Evolutionary conservation across 176 grass and related monocot species (phyloP).

Genomic region (Neostapfia colusana): DNA sequence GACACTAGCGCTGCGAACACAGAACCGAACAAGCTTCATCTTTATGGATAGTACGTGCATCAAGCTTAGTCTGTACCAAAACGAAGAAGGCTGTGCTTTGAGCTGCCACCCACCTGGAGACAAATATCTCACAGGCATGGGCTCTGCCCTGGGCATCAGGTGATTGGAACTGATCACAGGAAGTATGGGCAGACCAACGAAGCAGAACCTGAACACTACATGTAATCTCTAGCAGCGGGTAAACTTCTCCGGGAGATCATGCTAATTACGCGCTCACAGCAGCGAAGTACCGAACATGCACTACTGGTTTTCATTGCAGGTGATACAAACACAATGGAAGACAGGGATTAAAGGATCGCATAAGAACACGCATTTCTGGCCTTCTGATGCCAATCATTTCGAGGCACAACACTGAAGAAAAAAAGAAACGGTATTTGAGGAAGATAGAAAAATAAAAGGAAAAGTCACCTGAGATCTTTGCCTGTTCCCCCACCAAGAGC

Average conservation of each 20-base stretch:
- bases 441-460: neutral
- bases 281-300: slow-evolving; percentile 30
- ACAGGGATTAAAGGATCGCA: neutral
- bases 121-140: slow-evolving; percentile 28
- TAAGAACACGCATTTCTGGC: neutral
- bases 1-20: slow-evolving; percentile 30
- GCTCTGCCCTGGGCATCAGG: slow-evolving; percentile 4
- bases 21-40: slow-evolving; percentile 34
- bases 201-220: slow-evolving; percentile 17
- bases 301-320: slow-evolving; percentile 17
- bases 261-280: slow-evolving; percentile 23
- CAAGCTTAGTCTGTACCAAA: slow-evolving; percentile 29
- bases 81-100: slow-evolving; percentile 36
- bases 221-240: slow-evolving; percentile 28
- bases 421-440: neutral
- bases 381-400: slow-evolving; percentile 27
- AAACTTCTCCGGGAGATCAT: slow-evolving; percentile 10
- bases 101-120: slow-evolving; percentile 25
- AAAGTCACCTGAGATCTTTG: slow-evolving; percentile 67
- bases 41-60: slow-evolving; percentile 35
- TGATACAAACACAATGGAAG: slow-evolving; percentile 21
- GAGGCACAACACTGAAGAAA: slow-evolving; percentile 13
- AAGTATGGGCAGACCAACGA: slow-evolving; percentile 42
- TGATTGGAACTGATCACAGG: slow-evolving; percentile 32
- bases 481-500: slow-evolving; percentile 33